Evolutionary conservation across 441 rosid genomes (phyloP), one percentile per base, ranked within the genome.

Genomic region (Viola pubescens): DNA sequence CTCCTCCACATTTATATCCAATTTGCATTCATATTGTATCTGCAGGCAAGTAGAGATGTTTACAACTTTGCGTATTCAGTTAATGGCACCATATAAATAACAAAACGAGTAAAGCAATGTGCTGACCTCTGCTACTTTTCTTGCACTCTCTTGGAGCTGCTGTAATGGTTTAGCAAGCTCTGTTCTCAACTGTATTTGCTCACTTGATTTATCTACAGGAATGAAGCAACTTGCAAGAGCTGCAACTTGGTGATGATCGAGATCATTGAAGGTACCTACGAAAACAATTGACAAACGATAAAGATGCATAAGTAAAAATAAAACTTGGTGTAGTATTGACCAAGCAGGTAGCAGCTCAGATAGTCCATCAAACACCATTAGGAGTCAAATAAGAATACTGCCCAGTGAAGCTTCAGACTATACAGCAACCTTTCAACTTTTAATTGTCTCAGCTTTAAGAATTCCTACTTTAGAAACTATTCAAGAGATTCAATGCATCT

Each of bases 151-250:
- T 75, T 89, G 91, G 61, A 92, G 98, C 76, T 89, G 97, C 70
- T 86, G 98, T 64, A 92, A 80, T 39, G 98, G 98, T 72, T 81
- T 86, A 14, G 86, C 86, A 71, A 89, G 94, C 75, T 89, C 98
- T 37, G 83, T 81, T 71, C 98, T 84, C 81, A 92, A 78, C 47
- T 86, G 83, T 65, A 81, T 79, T 73, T 89, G 94, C 72, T 92
- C 97, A 67, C 64, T 84, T 48, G 98, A 89, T 78, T 87, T 92
- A 62, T 92, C 98, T 10, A 91, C 97, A 5, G 97, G 98, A 73
- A 92, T 92, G 82, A 92, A 92, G 81, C 98, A 92, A 78, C 98
- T 92, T 61, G 96, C 95, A 70, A 92, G 92, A 51, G 98, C 88
- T n/a, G 97, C 98, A 64, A 92, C 89, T 79, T 89, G 94, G 72